phyloP scores from a whole-genome alignment of 306 rosid genomes.

The Glycine latifolia region DNA sequence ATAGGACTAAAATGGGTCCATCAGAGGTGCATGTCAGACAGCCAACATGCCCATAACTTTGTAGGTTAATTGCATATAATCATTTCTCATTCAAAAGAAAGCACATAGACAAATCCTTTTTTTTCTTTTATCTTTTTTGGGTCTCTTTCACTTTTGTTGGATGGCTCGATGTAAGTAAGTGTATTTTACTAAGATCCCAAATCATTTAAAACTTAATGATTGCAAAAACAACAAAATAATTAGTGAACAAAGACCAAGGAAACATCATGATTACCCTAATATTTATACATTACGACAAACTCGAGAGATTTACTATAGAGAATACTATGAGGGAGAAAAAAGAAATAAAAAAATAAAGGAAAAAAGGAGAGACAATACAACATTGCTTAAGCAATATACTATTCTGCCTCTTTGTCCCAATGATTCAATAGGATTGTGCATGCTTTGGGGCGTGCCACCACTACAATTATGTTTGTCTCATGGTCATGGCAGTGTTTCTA shows the following conservation, averaged over 20 bases:
- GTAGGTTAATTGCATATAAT: constrained; percentile 61
- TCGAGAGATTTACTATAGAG: constrained; percentile 40
- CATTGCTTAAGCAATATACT: constrained; percentile 37
- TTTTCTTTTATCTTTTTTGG: background rate
- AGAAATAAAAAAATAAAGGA: background rate
- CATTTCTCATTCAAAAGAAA: constrained; percentile 60
- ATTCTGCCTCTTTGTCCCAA: constrained; percentile 51
- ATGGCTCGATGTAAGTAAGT: constrained; percentile 52
- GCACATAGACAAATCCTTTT: constrained; percentile 42
- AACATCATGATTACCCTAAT: constrained; percentile 74
- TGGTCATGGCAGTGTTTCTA: constrained; percentile 23
- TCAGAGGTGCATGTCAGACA: constrained; percentile 80
- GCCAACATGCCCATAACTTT: constrained; percentile 58
- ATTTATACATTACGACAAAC: constrained; percentile 52
- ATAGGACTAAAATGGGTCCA: constrained; percentile 35
- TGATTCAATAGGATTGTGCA: constrained; percentile 51
- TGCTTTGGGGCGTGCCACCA: constrained; percentile 58
- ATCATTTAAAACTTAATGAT: constrained; percentile 56
- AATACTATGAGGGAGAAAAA: background rate
- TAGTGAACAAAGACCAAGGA: constrained; percentile 59
- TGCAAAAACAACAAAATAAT: constrained; percentile 77
- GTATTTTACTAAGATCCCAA: constrained; percentile 57
- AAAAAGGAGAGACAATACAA: constrained; percentile 33
- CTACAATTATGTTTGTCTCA: constrained; percentile 48
- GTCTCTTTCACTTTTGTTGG: constrained; percentile 47